A percentile compares a stretch with the other conserved stretches of the same genome.
These are phyloP conservation scores for Trichophyton mentagrophytes DNA, from an alignment of 2,329 filamentous ascomycete genomes.

Conservation along the genomic window DNA sequence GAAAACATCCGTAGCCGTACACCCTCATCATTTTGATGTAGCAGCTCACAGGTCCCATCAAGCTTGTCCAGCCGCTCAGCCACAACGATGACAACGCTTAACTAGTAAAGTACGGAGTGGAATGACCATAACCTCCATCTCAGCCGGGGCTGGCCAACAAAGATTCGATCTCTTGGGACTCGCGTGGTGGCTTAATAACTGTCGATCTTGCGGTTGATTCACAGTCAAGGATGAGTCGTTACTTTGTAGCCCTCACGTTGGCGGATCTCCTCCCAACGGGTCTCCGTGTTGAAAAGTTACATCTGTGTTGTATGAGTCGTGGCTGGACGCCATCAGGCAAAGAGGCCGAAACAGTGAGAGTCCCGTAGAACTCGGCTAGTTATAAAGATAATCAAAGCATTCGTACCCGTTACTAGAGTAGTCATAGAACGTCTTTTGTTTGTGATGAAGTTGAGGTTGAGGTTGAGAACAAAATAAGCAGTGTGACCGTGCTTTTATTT, in stretches of 20 bases:
- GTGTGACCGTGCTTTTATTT: not conserved
- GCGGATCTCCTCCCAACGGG: too few relatives aligned
- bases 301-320: too few relatives aligned
- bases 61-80: not conserved
- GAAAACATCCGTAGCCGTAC: not conserved
- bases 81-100: not conserved
- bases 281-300: too few relatives aligned
- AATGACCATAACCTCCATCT: too few relatives aligned
- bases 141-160: not conserved
- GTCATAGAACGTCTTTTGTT: not conserved
- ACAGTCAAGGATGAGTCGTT: not conserved
- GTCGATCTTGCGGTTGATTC: not conserved
- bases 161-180: not conserved
- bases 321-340: too few relatives aligned
- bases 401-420: not conserved
- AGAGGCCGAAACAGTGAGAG: too few relatives aligned
- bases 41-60: not conserved
- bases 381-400: not conserved
- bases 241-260: not conserved
- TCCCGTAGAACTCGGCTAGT: too few relatives aligned
- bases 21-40: not conserved
- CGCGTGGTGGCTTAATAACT: not conserved
- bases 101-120: too few relatives aligned
- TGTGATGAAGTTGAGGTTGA: not conserved
- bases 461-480: not conserved